Evolutionary conservation across 768 basidiomycete species (phyloP).

Genomic region (Leccinum ochraceum): DNA sequence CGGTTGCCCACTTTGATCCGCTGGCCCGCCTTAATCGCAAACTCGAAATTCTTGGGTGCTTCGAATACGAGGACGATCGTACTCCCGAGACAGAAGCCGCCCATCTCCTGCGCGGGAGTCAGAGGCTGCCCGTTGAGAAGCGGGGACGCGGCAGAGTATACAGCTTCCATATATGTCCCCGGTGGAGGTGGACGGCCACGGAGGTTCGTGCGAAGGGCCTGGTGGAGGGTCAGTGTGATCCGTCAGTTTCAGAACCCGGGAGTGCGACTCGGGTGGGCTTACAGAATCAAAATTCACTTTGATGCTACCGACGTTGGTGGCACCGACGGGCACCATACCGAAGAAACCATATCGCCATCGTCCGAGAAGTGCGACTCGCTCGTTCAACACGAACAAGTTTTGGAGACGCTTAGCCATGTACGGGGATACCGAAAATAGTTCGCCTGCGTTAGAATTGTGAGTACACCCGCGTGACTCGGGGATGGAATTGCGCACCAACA

Average conservation of each 20-base stretch:
- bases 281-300: slow-evolving; percentile 94
- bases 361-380: slow-evolving; percentile 93
- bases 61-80: slow-evolving; percentile 98
- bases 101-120: slow-evolving; percentile 90
- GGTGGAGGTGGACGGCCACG: slow-evolving; percentile 69
- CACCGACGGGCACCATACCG: slow-evolving; percentile 96
- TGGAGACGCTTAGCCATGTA: slow-evolving; percentile 91
- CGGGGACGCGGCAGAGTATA: slow-evolving; percentile 82
- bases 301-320: slow-evolving; percentile 97
- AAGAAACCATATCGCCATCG: slow-evolving; percentile 97
- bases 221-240: background rate
- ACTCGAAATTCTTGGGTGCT: slow-evolving; percentile 83
- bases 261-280: slow-evolving; percentile 7
- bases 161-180: slow-evolving; percentile 90
- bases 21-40: slow-evolving; percentile 72
- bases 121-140: slow-evolving; percentile 89
- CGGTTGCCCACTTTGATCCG: slow-evolving; percentile 86
- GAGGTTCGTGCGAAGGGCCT: slow-evolving; percentile 90
- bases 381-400: slow-evolving; percentile 97
- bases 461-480: background rate
- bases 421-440: slow-evolving; percentile 94
- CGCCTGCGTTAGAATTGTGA: slow-evolving; percentile 48
- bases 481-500: slow-evolving; percentile 56
- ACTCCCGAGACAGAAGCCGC: slow-evolving; percentile 93
- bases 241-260: background rate